Conservation (phyloP, 1,284 basidiomycete genomes). For the Papiliotrema nemorosa region DNA sequence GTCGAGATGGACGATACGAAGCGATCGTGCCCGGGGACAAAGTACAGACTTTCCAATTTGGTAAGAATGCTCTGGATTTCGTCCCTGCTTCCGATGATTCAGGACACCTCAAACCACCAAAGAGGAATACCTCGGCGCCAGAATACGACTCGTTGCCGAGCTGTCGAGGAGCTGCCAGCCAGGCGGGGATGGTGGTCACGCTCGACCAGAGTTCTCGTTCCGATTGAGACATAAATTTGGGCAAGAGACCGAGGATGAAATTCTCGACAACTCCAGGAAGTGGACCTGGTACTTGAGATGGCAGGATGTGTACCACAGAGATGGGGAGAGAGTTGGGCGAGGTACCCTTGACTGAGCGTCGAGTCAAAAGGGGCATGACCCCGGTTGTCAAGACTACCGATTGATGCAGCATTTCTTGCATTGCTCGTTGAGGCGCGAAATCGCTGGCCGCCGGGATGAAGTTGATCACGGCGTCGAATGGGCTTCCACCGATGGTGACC, state of each 20-base stretch:
- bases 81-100: slow-evolving; percentile 1
- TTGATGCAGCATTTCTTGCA: slow-evolving; percentile 39
- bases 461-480: slow-evolving; percentile 41
- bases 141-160: slow-evolving; percentile 8
- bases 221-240: slow-evolving; percentile 21
- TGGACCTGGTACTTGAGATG: slow-evolving; percentile 21
- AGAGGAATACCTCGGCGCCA: slow-evolving; percentile 30
- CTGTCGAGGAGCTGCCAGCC: background rate
- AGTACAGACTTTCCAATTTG: slow-evolving; percentile 28
- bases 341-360: slow-evolving; percentile 5
- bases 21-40: slow-evolving; percentile 17
- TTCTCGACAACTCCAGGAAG: slow-evolving; percentile 35
- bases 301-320: slow-evolving; percentile 35
- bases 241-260: slow-evolving; percentile 32
- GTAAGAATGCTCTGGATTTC: slow-evolving; percentile 24
- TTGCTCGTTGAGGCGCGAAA: slow-evolving; percentile 15
- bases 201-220: slow-evolving; percentile 14
- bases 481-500: background rate
- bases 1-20: slow-evolving; percentile 3
- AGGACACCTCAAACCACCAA: slow-evolving; percentile 30
- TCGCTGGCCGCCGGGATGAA: slow-evolving; percentile 25
- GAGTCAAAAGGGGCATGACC: slow-evolving; percentile 24
- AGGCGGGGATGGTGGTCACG: slow-evolving; percentile 3
- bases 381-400: slow-evolving; percentile 35
- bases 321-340: slow-evolving; percentile 11